Base-by-base conservation (phyloP, 805 yeast species). In the Tetrapisispora pingtungensis region DNA sequence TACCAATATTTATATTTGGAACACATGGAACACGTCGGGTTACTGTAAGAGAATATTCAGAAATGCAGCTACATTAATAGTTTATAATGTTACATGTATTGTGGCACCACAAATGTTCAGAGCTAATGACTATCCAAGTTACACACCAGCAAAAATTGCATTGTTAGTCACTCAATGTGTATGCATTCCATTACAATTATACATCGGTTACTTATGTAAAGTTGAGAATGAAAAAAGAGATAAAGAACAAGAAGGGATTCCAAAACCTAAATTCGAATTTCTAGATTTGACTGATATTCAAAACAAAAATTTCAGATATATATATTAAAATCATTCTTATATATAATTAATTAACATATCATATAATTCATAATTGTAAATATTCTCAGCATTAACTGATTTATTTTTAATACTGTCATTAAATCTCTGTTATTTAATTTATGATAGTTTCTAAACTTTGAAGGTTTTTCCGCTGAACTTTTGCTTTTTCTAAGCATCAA, bases 41-140 rank as follows among this genome's bases (percentile, higher is more conserved):
- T 74, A 76, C 44, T 75, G 81, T 6, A 78, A 78, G 53, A 70
- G 78, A 48, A 60, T 76, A 22, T 70, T 71, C 28, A 63, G 81
- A 47, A 77, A 75, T 51, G 76, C 74, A 5, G 52, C 72, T 20
- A 76, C 78, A 0, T 72, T 78, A 78, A 65, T 77, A 43, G 74
- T 72, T n/a, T 78, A 77, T 54, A 75, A 78, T 10, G 59, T 77
- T 20, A 77, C 80, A 7, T 72, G 80, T 51, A 62, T 82, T 47
- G 66, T 78, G 40, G 85, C 84, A 0, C 84, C 87, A 3, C 83
- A 79, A 52, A 62, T 78, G 52, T 79, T 80, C 61, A 71, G 75
- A 49, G 67, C 67, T 0, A 50, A 65, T 15, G 69, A 74, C 45
- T 70, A 74, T 12, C 84, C 84, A 27, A 59, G 65, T 14, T 80